phyloP scores from a whole-genome alignment of 805 yeast species.

The Schwanniomyces vanrijiae region DNA sequence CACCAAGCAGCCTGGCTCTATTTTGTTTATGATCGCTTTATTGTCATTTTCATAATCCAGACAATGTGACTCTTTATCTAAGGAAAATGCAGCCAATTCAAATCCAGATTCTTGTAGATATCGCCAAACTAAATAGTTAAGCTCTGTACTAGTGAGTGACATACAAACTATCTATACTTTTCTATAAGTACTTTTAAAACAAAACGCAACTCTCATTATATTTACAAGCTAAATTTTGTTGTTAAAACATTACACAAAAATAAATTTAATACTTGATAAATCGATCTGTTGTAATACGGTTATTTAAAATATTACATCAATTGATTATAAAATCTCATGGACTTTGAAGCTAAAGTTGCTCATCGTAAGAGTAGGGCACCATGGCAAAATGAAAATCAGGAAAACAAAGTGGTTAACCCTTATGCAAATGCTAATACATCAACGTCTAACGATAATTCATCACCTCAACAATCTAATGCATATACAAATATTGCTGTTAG shows the following conservation, averaged over 20 bases:
- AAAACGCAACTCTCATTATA: neutral
- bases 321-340: slow-evolving; percentile 19
- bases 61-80: slow-evolving; percentile 72
- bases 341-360: slow-evolving; percentile 24
- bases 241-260: neutral
- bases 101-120: slow-evolving; percentile 84
- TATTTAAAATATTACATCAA: neutral
- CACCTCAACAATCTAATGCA: slow-evolving; percentile 15
- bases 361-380: slow-evolving; percentile 45
- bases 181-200: neutral
- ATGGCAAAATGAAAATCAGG: slow-evolving; percentile 28
- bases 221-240: neutral
- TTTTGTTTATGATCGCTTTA: slow-evolving; percentile 40
- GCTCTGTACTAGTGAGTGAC: slow-evolving; percentile 81
- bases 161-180: slow-evolving; percentile 29
- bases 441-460: slow-evolving; percentile 5
- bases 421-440: slow-evolving; percentile 24
- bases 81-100: slow-evolving; percentile 75
- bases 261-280: neutral
- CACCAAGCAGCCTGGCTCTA: slow-evolving; percentile 82
- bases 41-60: slow-evolving; percentile 51
- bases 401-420: slow-evolving; percentile 20
- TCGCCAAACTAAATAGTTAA: slow-evolving; percentile 90
- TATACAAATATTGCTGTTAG: slow-evolving; percentile 8
- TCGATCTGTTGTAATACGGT: neutral